Base-by-base conservation (phyloP, 257 asterid species). In the Linderniella brevidens region DNA sequence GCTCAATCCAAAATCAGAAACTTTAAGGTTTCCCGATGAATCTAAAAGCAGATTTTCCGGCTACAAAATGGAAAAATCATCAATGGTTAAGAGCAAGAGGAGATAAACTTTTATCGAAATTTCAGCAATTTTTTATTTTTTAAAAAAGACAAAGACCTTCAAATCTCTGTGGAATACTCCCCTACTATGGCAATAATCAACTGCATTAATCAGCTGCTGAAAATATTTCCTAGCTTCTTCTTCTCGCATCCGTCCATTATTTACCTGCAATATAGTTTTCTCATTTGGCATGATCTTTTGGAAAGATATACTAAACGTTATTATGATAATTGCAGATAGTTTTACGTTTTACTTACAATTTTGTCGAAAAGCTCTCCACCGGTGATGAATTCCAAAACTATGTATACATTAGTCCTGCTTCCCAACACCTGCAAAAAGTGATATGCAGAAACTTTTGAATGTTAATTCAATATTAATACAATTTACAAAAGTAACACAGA, bases 321-420 rank as follows among this genome's bases (percentile, higher is more conserved):
- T 25, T 25, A 25, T 6, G 32, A 25, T 25, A 25, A 25, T 25
- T 25, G 6, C 32, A 25, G 32, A 39, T 60, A 56, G 36, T 45
- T 58, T 17, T 12, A n/a, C 19, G n/a, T 64, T 6, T 6, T 25
- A 25, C 93, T 70, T 72, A 86, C 97, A 55, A 87, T 87, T 64
- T 82, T 82, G 76, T 87, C 97, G 14, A 87, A 87, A 40, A 87
- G 95, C 72, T 82, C 97, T 58, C 97, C 94, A 9, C 97, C 97
- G 4, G 94, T 87, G 52, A 87, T 73, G 19, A 75, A 87, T 65
- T 87, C 97, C 77, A 87, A 52, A 64, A 82, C 85, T 40, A 87
- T 82, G 53, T 65, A 87, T 63, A 87, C 82, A 75, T 87, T 82
- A 44, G 94, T 79, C 81, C 75, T 87, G 80, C 97, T 87, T 48